Evolutionary conservation across 2,329 filamentous ascomycete species (phyloP).

Genomic region (Pseudocercospora crystallina): DNA sequence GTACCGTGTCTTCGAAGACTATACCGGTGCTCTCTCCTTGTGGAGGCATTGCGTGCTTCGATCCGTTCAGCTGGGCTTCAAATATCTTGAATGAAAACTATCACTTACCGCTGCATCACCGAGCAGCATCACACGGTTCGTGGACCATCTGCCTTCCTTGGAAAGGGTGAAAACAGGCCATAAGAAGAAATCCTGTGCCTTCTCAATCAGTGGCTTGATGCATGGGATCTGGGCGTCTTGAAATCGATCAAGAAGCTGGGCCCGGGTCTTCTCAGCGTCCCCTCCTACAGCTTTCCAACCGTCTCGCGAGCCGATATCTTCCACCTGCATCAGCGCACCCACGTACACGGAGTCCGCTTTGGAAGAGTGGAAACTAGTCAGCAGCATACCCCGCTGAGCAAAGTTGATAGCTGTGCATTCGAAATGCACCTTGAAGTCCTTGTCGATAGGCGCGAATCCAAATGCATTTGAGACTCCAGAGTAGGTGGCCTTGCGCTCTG

Average conservation of each 20-base stretch:
- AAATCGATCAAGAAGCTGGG: conserved; percentile 44
- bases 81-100: not conserved
- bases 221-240: conserved; percentile 40
- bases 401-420: conserved; percentile 48
- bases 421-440: conserved; percentile 41
- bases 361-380: conserved; percentile 43
- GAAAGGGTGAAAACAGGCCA: conserved; percentile 49
- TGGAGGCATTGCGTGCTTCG: conserved; percentile 50
- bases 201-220: conserved; percentile 41
- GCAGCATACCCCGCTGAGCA: conserved; percentile 45
- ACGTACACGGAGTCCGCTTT: conserved; percentile 43
- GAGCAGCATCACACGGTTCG: conserved; percentile 45
- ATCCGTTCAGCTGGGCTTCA: not conserved
- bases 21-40: conserved; percentile 54
- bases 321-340: conserved; percentile 46
- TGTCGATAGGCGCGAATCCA: conserved; percentile 43
- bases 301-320: conserved; percentile 43
- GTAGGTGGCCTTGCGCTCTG: conserved; percentile 43
- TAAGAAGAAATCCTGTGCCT: conserved; percentile 44
- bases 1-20: conserved; percentile 54
- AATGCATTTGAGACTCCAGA: conserved; percentile 49
- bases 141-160: conserved; percentile 46
- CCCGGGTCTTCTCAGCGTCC: conserved; percentile 44
- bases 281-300: conserved; percentile 47
- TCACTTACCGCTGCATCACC: conserved; percentile 45